phyloP scores from a whole-genome alignment of 257 asterid species.

The Scutellaria minor region DNA sequence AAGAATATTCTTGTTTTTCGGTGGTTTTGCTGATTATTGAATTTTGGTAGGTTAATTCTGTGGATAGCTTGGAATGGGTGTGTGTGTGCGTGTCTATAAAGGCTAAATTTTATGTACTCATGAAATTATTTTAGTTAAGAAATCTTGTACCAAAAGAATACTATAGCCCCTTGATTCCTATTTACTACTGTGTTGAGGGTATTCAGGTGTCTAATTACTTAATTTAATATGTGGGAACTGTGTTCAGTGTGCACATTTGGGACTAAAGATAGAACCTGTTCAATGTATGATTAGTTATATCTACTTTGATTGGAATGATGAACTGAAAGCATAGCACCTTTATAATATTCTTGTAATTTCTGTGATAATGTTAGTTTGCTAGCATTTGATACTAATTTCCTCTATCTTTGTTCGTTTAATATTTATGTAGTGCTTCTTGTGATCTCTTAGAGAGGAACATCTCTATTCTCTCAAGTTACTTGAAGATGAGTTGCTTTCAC shows the following conservation, averaged over 20 bases:
- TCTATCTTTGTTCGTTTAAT: slow-evolving; percentile 1
- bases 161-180: background rate
- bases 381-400: slow-evolving; percentile 13
- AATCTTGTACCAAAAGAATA: background rate
- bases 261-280: slow-evolving; percentile 5
- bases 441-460: background rate
- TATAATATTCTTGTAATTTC: background rate
- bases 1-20: background rate
- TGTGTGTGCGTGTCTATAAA: background rate
- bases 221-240: slow-evolving; percentile 10
- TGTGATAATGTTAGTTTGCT: slow-evolving; percentile 3
- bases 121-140: background rate
- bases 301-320: slow-evolving; percentile 20
- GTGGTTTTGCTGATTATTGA: slow-evolving; percentile 24
- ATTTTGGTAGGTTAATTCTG: slow-evolving; percentile 6
- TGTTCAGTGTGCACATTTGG: slow-evolving; percentile 22
- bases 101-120: background rate
- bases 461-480: slow-evolving; percentile 7
- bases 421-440: background rate
- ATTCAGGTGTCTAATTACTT: background rate
- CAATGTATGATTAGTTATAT: background rate
- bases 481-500: slow-evolving; percentile 22
- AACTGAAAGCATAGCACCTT: background rate
- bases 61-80: background rate
- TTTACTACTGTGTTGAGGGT: slow-evolving; percentile 11